Evolutionary conservation across 768 basidiomycete species (phyloP), one percentile per base, ranked within the genome.

Genomic region (Cystobasidium onofrii): DNA sequence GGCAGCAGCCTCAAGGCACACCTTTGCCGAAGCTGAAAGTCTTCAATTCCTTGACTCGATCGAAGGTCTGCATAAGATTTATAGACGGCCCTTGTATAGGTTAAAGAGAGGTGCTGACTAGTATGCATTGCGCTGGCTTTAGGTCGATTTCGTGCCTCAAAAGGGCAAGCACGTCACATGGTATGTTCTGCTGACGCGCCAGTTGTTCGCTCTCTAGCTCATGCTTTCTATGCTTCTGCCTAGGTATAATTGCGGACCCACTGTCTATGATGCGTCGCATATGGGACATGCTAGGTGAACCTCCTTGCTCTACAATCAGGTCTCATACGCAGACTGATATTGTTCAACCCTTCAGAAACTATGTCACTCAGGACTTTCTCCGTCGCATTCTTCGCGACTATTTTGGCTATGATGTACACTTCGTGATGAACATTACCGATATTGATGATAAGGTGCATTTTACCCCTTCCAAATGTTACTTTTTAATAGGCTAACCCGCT

Each of bases 401-500:
- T 82, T 98, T 98, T 82, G 90, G 91, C 29, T 98, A 94, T 79
- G 91, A 98, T 80, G 89, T 99, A 71, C 92, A 97, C 81, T 96
- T 98, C 80, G 95, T 98, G 55, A 96, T 96, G 92, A 99, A 99
- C 81, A 87, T 99, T 77, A 99, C 96, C 3, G 95, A 99, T 81
- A 96, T 99, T 75, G 96, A 99, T 79, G 96, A 98, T 85, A 99
- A 99, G 87, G 95, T 90, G 74, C 66, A 83, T 74, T 43, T 18
- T 1, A 6, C 15, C 25, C 23, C 3, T 18, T 25, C 62, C 23
- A 34, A 1, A 36, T n/a, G n/a, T n/a, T n/a, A n/a, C n/a, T n/a
- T n/a, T n/a, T n/a, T n/a, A n/a, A n/a, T n/a, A n/a, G n/a, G n/a
- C n/a, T n/a, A n/a, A n/a, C n/a, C n/a, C n/a, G n/a, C n/a, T n/a